Evolutionary conservation across 495 filamentous ascomycete genomes (phyloP).

Genomic region (Hypoxylon lienhwacheense): DNA sequence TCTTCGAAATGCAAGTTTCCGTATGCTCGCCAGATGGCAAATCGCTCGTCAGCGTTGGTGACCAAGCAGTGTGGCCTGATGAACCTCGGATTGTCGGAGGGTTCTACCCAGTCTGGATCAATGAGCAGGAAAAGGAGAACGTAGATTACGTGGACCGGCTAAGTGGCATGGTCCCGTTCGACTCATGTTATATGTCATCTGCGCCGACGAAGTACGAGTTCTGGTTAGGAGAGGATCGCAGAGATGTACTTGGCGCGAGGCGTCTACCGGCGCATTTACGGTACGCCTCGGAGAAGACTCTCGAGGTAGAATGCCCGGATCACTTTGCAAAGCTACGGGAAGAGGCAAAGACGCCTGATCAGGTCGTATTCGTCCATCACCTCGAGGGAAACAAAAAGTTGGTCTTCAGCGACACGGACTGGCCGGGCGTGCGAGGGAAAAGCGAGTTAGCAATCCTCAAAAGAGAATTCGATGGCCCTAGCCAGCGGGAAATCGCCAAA

Average conservation of each 20-base stretch:
- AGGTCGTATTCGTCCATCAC: constrained; percentile 32
- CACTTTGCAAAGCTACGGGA: constrained; percentile 17
- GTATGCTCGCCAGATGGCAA: constrained; percentile 31
- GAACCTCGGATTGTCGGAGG: constrained; percentile 28
- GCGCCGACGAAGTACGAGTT: constrained; percentile 42
- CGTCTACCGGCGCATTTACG: constrained; percentile 46
- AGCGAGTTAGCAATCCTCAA: constrained; percentile 23
- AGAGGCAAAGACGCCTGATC: constrained; percentile 30
- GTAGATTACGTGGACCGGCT: constrained; percentile 34
- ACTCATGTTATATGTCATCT: constrained; percentile 45
- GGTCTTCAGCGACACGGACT: constrained; percentile 22
- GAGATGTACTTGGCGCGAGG: constrained; percentile 48
- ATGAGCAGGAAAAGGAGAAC: not conserved
- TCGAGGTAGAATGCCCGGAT: constrained; percentile 11
- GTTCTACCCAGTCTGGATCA: constrained; percentile 27
- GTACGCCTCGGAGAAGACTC: constrained; percentile 12
- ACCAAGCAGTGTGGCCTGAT: constrained; percentile 31
- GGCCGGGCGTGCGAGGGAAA: constrained; percentile 11
- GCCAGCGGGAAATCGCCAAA: no score
- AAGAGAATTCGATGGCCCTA: not conserved
- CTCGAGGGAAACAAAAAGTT: not conserved
- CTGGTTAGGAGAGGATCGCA: constrained; percentile 47
- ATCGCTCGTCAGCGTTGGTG: constrained; percentile 22
- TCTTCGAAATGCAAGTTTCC: constrained; percentile 49
- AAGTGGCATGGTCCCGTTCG: constrained; percentile 49